These are phyloP conservation scores for Naganishia cerealis DNA, from an alignment of 1,284 basidiomycete species.

Conservation along the genomic window DNA sequence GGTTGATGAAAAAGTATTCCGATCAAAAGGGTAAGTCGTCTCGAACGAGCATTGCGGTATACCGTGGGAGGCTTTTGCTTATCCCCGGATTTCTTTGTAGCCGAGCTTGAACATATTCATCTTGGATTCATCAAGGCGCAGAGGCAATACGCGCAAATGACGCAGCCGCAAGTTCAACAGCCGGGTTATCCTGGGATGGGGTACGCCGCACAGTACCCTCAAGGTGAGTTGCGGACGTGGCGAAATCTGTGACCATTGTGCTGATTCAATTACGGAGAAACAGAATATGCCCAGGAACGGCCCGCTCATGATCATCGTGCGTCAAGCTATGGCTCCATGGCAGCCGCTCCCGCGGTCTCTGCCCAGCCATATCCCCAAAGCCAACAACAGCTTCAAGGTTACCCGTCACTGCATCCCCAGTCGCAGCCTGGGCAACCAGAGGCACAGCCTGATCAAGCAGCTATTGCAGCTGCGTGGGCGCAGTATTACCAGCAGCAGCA, in stretches of 20 bases:
- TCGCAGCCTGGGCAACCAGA: conserved; percentile 40
- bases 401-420: conserved; percentile 25
- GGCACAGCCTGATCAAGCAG: conserved; percentile 41
- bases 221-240: not conserved
- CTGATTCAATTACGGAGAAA: not conserved
- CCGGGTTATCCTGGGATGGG: conserved; percentile 19
- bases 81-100: conserved; percentile 37
- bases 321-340: conserved; percentile 24
- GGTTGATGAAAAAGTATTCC: conserved; percentile 90
- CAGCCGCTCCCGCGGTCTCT: conserved; percentile 8
- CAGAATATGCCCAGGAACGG: conserved; percentile 33
- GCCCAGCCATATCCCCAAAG: conserved; percentile 24
- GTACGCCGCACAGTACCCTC: conserved; percentile 10
- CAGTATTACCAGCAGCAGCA: conserved; percentile 47
- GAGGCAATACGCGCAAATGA: conserved; percentile 51
- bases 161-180: conserved; percentile 38
- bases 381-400: conserved; percentile 14
- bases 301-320: conserved; percentile 34
- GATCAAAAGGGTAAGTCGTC: conserved; percentile 79
- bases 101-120: conserved; percentile 56
- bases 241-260: not conserved
- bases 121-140: conserved; percentile 53
- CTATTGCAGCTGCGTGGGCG: conserved; percentile 51
- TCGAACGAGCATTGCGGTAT: not conserved
- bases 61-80: not conserved